Evolutionary conservation across 805 yeast species (phyloP).

Genomic region (Cyberlindnera amylophila): DNA sequence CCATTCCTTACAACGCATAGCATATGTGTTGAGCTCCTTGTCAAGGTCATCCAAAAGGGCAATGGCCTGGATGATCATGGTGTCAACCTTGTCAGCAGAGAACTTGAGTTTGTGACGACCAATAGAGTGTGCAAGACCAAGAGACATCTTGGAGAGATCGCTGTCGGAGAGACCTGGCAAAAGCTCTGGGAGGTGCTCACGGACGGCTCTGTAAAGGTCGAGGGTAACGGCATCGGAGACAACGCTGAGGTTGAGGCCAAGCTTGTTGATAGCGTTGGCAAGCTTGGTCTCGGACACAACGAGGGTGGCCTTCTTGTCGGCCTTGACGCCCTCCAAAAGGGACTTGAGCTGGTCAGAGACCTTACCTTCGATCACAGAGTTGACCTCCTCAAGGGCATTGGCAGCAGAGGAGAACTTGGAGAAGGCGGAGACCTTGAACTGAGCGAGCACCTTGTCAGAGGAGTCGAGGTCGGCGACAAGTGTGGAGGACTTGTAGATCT

Average conservation of each 20-base stretch:
- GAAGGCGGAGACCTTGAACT: constrained; percentile 92
- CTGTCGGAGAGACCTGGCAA: constrained; percentile 88
- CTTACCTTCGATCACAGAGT: constrained; percentile 87
- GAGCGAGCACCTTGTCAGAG: constrained; percentile 81
- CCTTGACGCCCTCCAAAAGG: constrained; percentile 69
- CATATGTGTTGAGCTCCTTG: constrained; percentile 95
- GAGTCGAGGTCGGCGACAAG: constrained; percentile 74
- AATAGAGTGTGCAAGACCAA: constrained; percentile 97
- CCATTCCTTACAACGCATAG: constrained; percentile 99
- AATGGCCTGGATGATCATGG: constrained; percentile 98
- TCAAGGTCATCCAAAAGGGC: constrained; percentile 95
- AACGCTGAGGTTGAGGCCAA: constrained; percentile 82
- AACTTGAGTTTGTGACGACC: constrained; percentile 98
- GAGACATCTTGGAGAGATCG: constrained; percentile 88
- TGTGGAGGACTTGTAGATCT: constrained; percentile 80
- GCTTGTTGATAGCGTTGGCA: constrained; percentile 93
- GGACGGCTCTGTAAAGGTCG: constrained; percentile 92
- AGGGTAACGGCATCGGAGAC: constrained; percentile 93
- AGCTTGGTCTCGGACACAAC: constrained; percentile 93
- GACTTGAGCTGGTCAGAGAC: constrained; percentile 81
- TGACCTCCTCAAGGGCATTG: constrained; percentile 93
- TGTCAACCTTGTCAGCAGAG: constrained; percentile 97
- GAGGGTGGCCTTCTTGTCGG: constrained; percentile 80
- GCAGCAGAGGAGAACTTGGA: constrained; percentile 94
- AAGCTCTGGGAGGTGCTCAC: constrained; percentile 89